Evolutionary conservation across 2,329 filamentous ascomycete genomes (phyloP).

Genomic region (Fusarium nodosum): DNA sequence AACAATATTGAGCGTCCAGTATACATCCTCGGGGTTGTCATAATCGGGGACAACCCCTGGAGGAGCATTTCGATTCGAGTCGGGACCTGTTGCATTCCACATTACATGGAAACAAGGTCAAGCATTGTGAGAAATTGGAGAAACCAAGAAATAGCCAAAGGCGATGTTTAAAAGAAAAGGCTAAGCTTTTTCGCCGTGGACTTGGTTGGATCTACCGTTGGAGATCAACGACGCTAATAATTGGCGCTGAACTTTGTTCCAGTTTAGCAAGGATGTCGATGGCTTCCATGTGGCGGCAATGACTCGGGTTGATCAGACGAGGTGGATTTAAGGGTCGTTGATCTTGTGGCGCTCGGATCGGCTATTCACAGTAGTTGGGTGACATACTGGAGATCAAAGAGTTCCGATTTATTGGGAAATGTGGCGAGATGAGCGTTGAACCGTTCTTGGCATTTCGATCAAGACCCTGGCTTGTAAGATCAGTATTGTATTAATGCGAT

Average conservation of each 20-base stretch:
- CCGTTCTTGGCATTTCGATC: background rate
- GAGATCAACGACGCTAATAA: conserved; percentile 25
- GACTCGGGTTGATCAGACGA: conserved; percentile 14
- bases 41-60: conserved; percentile 40
- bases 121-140: conserved; percentile 10
- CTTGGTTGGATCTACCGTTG: conserved; percentile 4
- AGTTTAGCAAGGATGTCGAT: background rate
- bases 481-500: background rate
- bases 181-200: background rate
- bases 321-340: background rate
- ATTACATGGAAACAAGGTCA: conserved; percentile 26
- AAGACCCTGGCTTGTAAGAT: background rate
- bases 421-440: background rate
- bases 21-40: conserved; percentile 37
- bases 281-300: conserved; percentile 19
- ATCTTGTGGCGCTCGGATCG: conserved; percentile 16
- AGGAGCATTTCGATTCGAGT: conserved; percentile 44
- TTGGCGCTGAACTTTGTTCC: conserved; percentile 22
- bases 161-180: conserved; percentile 2
- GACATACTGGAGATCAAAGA: background rate
- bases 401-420: background rate
- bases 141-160: background rate
- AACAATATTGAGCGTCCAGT: conserved; percentile 38
- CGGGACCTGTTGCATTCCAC: conserved; percentile 47
- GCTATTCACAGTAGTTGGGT: background rate